Base-by-base conservation (phyloP, 371 early-diverging fungal genomes). In the Synchytrium microbalum region DNA sequence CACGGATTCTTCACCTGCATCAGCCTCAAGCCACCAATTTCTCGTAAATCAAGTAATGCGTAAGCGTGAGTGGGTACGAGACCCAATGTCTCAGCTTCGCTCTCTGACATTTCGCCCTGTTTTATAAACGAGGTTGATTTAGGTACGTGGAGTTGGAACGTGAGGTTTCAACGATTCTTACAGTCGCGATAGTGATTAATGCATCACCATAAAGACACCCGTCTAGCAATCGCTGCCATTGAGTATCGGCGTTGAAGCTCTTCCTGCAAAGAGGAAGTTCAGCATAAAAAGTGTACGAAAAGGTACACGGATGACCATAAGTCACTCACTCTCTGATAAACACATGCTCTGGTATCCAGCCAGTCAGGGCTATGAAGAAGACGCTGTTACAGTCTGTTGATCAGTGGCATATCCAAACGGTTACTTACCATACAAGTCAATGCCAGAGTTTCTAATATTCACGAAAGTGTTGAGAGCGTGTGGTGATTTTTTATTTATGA, bases 261-360 rank as follows among this genome's bases (percentile, higher is more conserved):
- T 80, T 71, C 28, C 81, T 85, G 64, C 19, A n/a, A 31, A 52
- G 8, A 19, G 31, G 32, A 52, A 55, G n/a, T n/a, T n/a, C n/a
- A n/a, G n/a, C n/a, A n/a, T n/a, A n/a, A n/a, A n/a, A n/a, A n/a
- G n/a, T 55, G 54, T 16, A 33, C n/a, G 24, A 38, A 30, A 14
- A 8, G 10, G n/a, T n/a, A n/a, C n/a, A n/a, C n/a, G n/a, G n/a
- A n/a, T n/a, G n/a, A n/a, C n/a, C n/a, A n/a, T 28, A 26, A 13
- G 33, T 32, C 23, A 62, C 70, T 72, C 79, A 77, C 82, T 89
- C 90, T 33, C 86, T 82, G 54, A 92, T 83, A 72, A 92, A 92
- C 5, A 92, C 78, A 60, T 92, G 88, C 63, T 94, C 95, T 1
- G 95, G 95, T 30, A 92, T 88, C 95, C 95, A 94, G 2, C 91